phyloP scores from a whole-genome alignment of 2,329 filamentous ascomycete species.

The Sporothrix dimorphospora region DNA sequence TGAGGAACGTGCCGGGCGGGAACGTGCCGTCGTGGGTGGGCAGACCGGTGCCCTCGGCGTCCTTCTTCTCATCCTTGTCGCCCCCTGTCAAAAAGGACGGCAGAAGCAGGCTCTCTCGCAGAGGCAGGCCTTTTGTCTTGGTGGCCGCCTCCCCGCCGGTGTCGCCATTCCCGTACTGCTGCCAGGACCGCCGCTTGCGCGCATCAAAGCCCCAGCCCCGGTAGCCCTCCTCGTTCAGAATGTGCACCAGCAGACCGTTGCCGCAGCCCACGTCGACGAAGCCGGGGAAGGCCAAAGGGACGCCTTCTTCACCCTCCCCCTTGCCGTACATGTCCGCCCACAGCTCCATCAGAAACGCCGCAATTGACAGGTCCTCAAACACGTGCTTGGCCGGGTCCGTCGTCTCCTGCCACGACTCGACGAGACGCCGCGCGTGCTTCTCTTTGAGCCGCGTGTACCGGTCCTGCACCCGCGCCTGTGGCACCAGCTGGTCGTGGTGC shows the following conservation, averaged over 20 bases:
- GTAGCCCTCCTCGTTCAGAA: constrained; percentile 81
- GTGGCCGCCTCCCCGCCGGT: constrained; percentile 25
- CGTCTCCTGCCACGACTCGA: constrained; percentile 78
- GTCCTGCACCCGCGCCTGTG: constrained; percentile 76
- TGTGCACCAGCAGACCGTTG: constrained; percentile 85
- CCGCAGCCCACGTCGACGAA: constrained; percentile 97
- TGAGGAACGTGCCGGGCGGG: constrained; percentile 77
- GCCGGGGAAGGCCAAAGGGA: constrained; percentile 65
- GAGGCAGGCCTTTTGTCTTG: not conserved
- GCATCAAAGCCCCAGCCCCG: constrained; percentile 90
- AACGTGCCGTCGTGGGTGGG: constrained; percentile 67
- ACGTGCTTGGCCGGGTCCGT: constrained; percentile 92
- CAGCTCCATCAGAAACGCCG: constrained; percentile 88
- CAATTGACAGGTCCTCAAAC: constrained; percentile 90
- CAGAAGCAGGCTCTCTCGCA: constrained; percentile 50
- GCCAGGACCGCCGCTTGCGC: constrained; percentile 82
- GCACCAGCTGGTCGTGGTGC: constrained; percentile 78
- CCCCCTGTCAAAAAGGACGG: constrained; percentile 26
- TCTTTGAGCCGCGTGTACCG: constrained; percentile 80
- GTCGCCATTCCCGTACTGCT: constrained; percentile 59
- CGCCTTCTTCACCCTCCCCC: constrained; percentile 11
- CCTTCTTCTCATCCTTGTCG: not conserved
- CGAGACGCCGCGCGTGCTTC: constrained; percentile 72
- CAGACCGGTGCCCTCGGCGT: not conserved
- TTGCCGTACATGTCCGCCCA: constrained; percentile 80